Evolutionary conservation across 2,329 filamentous ascomycete genomes (phyloP), one percentile per base, ranked within the genome.

Genomic region (Mycogone perniciosa): DNA sequence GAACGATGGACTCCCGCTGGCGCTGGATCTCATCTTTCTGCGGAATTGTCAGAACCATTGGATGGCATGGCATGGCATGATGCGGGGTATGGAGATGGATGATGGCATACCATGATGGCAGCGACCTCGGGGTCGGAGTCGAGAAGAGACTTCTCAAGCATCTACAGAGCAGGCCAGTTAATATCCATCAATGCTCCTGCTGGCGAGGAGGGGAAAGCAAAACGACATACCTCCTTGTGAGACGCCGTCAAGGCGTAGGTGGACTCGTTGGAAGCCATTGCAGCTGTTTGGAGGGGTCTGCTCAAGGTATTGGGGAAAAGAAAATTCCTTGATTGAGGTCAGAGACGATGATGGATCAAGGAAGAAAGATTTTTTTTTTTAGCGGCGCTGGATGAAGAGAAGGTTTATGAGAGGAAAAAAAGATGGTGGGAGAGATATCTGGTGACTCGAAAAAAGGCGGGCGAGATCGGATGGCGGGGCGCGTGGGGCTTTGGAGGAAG

Each of bases 1-100:
- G 85, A 67, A 97, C 89, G 74, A 99, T 95, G 64, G 91, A 97
- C 80, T 99, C 91, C 72, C 89, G 86, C 79, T 99, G 93, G 69
- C 93, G 89, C 81, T 96, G 84, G 67, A 96, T 87, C 76, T 97
- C 92, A 64, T 88, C 84, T 79, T 89, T 87, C 88, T 93, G 61
- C 54, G 59, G 44, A 31, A 51, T 53, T 50, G 67, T 71, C 58
- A 72, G 66, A 50, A 40, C n/a, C 48, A 20, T 10, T 31, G 6
- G 38, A 40, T 2, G 13, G 11, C 11, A 44, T 44, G 7, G 3
- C 9, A 20, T 41, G 31, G 30, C 7, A 31, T 34, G 29, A 29
- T 13, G 13, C 8, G 9, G 42, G n/a, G 45, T 27, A 38, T 20
- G 31, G 20, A n/a, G 8, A 11, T 27, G 38, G 8, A 41, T 33